Evolutionary conservation across 2,329 filamentous ascomycete genomes (phyloP).

Genomic region (Talaromyces funiculosus): DNA sequence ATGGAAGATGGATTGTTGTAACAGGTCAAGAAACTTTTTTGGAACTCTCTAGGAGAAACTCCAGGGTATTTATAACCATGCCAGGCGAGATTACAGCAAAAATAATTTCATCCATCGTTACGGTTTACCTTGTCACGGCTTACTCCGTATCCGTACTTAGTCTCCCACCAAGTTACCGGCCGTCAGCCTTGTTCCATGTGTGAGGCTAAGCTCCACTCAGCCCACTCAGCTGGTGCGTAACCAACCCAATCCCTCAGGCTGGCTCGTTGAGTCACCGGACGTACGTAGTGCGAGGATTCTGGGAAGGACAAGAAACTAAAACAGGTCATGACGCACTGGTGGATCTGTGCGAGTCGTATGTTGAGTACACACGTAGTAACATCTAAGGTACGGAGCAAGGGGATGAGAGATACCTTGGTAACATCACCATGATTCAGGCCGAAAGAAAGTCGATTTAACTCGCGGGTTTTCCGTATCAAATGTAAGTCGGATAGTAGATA

Average conservation of each 20-base stretch:
- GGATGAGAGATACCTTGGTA: background rate
- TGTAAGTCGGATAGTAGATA: background rate
- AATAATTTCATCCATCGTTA: background rate
- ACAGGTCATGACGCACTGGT: slow-evolving; percentile 6
- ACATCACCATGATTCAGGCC: background rate
- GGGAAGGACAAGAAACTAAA: background rate
- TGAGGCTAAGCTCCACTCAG: background rate
- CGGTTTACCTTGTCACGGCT: background rate
- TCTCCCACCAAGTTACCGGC: background rate
- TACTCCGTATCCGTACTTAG: background rate
- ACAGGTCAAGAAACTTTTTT: background rate
- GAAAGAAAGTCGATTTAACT: background rate
- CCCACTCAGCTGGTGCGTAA: slow-evolving; percentile 4
- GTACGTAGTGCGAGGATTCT: background rate
- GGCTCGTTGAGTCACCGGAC: slow-evolving; percentile 6
- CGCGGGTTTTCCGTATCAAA: background rate
- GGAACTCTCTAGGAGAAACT: background rate
- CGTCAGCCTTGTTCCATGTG: slow-evolving; percentile 8
- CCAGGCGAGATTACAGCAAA: background rate
- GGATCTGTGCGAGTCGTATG: background rate
- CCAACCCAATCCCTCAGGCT: slow-evolving; percentile 2
- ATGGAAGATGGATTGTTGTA: background rate
- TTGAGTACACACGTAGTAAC: background rate
- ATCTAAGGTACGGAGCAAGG: background rate
- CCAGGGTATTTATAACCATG: slow-evolving; percentile 4